Evolutionary conservation across 2,329 filamentous ascomycete species (phyloP), one percentile per base, ranked within the genome.

Genomic region (Alternaria ventricosa): DNA sequence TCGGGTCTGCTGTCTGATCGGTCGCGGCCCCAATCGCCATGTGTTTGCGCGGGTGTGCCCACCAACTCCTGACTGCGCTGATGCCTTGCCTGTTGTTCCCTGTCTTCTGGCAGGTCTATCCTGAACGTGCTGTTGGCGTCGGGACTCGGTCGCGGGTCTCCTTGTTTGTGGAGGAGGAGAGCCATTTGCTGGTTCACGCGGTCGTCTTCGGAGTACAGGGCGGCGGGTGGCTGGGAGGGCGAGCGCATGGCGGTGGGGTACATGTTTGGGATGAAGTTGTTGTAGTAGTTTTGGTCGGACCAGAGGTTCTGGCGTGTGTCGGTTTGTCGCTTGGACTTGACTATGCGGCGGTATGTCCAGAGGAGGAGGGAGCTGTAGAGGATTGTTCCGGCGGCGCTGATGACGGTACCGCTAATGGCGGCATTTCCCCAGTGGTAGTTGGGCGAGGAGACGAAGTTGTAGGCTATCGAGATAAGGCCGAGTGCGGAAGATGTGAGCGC

Each of bases 131-230:
- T 78, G 62, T 74, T 66, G 53, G 80, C 72, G 67, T 79, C 68
- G 36, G 78, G 64, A 60, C 75, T 72, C 20, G 75, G 64, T 64
- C 76, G 73, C 4, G 72, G 59, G 50, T 82, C 78, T 25, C 68
- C 67, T 59, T 15, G n/a, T n/a, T 76, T 76, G 59, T 78, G 71
- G 15, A 85, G 79, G 0, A 86, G 77, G 65, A 82, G 78, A n/a
- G 83, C 79, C 80, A 85, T 84, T 64, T 86, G 84, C 67, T 84
- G 82, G 28, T 83, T 82, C 61, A 84, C 82, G 63, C 81, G 76
- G 54, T 86, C 84, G 57, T 85, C 83, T 68, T 86, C 84, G 22
- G 79, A 79, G 57, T 84, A 67, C 0, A 72, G 58, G 5, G 68
- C 33, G 23, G 71, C 65, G 15, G 72, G 73, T 5, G 75, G 71